Percentiles rank a stretch among this genome's conserved stretches.
Evolutionary conservation across 345 rosid genomes (phyloP).

Genomic region (Citrus medica): DNA sequence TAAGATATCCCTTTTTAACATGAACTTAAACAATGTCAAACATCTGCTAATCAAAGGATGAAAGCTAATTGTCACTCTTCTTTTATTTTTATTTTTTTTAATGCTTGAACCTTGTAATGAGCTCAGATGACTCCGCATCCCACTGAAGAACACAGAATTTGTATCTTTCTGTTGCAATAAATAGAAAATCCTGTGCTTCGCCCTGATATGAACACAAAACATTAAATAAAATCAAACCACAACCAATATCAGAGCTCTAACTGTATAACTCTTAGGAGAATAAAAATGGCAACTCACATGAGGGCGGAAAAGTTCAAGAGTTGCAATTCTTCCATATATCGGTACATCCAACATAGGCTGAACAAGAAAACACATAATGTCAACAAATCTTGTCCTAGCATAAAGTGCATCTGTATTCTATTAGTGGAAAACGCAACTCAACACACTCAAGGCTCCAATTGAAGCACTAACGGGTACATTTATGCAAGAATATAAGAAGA

Average conservation of each 20-base stretch:
- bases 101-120: constrained; percentile 64
- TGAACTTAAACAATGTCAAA: background rate
- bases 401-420: background rate
- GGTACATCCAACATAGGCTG: constrained; percentile 94
- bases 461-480: background rate
- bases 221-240: background rate
- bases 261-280: background rate
- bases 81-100: background rate
- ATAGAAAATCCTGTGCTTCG: constrained; percentile 85
- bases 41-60: background rate
- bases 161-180: constrained; percentile 86
- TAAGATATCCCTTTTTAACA: background rate
- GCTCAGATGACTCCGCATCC: constrained; percentile 80
- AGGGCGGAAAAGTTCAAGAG: constrained; percentile 87
- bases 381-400: background rate
- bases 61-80: background rate
- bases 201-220: constrained; percentile 46
- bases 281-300: constrained; percentile 55
- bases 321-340: constrained; percentile 92
- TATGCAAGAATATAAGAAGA: background rate
- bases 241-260: background rate
- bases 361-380: constrained; percentile 4
- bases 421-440: background rate
- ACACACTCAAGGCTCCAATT: background rate
- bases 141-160: constrained; percentile 93